phyloP scores from a whole-genome alignment of 78 protist genomes.

The Neovahlkampfia damariscottae region DNA sequence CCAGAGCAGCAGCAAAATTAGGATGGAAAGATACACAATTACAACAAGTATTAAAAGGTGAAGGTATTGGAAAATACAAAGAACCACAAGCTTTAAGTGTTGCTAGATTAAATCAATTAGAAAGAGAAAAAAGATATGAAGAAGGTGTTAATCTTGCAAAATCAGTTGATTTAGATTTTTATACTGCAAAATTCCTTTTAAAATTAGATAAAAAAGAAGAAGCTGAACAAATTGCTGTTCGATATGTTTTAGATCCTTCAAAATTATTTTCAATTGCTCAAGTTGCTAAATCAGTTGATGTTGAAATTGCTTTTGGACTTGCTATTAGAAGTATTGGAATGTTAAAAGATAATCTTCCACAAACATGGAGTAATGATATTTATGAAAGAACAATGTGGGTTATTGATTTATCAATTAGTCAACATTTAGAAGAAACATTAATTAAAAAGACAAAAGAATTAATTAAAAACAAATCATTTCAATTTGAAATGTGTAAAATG shows the following conservation, averaged over 20 bases:
- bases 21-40: neutral
- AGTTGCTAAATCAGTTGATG: neutral
- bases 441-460: neutral
- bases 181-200: neutral
- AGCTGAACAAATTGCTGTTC: neutral
- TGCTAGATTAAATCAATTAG: constrained; percentile 1
- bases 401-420: neutral
- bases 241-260: neutral
- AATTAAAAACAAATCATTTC: neutral
- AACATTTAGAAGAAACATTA: neutral
- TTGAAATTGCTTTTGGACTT: neutral
- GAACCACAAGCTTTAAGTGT: neutral
- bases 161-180: neutral
- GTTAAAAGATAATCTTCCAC: neutral
- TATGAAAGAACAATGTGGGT: neutral
- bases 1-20: neutral
- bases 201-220: neutral
- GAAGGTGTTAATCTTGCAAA: neutral
- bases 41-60: neutral
- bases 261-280: neutral
- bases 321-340: neutral
- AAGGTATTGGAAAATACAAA: neutral
- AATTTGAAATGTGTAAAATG: neutral
- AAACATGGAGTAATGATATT: neutral
- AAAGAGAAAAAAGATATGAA: neutral